Conservation (phyloP, 2,329 filamentous ascomycete species). For the Colletotrichum trifolii region DNA sequence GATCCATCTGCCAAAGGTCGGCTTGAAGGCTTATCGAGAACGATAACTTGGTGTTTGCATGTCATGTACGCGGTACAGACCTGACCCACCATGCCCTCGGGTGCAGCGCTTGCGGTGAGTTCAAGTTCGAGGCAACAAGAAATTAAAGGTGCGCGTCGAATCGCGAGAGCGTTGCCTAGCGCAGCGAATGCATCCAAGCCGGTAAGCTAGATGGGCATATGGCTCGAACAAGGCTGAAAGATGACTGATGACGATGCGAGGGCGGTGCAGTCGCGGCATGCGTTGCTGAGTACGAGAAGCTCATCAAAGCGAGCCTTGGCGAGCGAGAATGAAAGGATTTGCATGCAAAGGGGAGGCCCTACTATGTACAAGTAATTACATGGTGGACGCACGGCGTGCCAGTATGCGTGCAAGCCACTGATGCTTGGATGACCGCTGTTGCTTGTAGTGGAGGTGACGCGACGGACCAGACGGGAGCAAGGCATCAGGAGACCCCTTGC, state of each 20-base stretch:
- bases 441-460: not conserved
- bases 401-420: not conserved
- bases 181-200: not conserved
- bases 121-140: constrained; percentile 20
- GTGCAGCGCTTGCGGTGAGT: constrained; percentile 29
- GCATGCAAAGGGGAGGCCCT: constrained; percentile 19
- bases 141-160: constrained; percentile 18
- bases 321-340: constrained; percentile 34
- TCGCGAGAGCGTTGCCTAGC: constrained; percentile 17
- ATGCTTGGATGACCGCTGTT: constrained; percentile 12
- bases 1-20: constrained; percentile 26
- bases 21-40: constrained; percentile 16
- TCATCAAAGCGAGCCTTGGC: constrained; percentile 37
- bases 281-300: constrained; percentile 36
- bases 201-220: too few species aligned
- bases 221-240: not conserved
- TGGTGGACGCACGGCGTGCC: too few species aligned
- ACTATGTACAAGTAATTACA: not conserved
- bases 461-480: constrained; percentile 22
- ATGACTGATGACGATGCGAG: constrained; percentile 19
- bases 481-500: constrained; percentile 30
- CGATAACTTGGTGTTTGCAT: not conserved
- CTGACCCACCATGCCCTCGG: constrained; percentile 24
- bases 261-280: constrained; percentile 20
- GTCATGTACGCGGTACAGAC: not conserved